Evolutionary conservation across 1,139 yeast species (phyloP).

Genomic region (Sugiyamaella novakii): DNA sequence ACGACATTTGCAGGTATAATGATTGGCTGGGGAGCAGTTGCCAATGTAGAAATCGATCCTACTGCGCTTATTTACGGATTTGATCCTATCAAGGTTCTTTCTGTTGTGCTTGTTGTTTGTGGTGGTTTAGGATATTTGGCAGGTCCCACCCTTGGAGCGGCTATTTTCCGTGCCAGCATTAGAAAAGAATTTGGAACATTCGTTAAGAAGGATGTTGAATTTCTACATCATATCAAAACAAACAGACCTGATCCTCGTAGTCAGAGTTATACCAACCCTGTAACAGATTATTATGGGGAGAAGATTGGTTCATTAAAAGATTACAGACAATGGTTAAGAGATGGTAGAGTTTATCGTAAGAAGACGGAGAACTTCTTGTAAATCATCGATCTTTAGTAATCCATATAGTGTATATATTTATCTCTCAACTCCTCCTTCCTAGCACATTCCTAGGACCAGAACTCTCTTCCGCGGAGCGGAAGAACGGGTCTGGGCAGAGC

Average conservation of each 20-base stretch:
- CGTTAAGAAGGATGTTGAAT: slow-evolving; percentile 63
- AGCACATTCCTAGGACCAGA: too few species aligned
- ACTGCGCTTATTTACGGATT: slow-evolving; percentile 82
- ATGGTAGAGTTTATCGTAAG: slow-evolving; percentile 86
- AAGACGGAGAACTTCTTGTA: slow-evolving; percentile 79
- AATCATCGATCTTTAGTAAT: slow-evolving; percentile 17
- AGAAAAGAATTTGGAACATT: slow-evolving; percentile 49
- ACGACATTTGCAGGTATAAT: slow-evolving; percentile 71
- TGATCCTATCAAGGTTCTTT: slow-evolving; percentile 74
- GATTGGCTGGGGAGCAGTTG: slow-evolving; percentile 73
- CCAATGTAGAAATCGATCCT: slow-evolving; percentile 80
- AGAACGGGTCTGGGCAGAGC: slow-evolving; percentile 7
- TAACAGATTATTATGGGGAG: slow-evolving; percentile 97
- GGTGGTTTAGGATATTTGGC: slow-evolving; percentile 78
- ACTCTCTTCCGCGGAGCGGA: slow-evolving; percentile 2
- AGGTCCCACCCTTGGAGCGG: slow-evolving; percentile 82
- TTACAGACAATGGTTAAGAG: slow-evolving; percentile 95
- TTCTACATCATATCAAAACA: slow-evolving; percentile 68
- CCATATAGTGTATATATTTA: slow-evolving; percentile 13
- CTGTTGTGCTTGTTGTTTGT: slow-evolving; percentile 59
- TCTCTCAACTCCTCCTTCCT: too few species aligned
- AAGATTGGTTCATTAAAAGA: slow-evolving; percentile 83
- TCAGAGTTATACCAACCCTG: slow-evolving; percentile 90
- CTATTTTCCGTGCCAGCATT: slow-evolving; percentile 59
- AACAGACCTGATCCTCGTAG: slow-evolving; percentile 94